phyloP scores from a whole-genome alignment of 768 basidiomycete species.

The Russula brevipes region DNA sequence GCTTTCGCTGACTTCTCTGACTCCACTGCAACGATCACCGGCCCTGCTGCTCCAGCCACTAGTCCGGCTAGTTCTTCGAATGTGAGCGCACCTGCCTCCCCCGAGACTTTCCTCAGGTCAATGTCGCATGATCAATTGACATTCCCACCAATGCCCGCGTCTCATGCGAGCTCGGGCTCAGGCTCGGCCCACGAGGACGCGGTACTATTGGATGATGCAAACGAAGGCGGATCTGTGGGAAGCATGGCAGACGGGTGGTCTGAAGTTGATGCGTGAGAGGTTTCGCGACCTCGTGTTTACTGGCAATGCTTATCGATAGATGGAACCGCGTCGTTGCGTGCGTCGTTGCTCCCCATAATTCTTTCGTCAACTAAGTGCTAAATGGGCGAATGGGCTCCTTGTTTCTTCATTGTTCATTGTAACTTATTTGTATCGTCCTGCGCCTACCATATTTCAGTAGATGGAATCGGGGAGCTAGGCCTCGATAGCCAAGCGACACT shows the following conservation, averaged over 20 bases:
- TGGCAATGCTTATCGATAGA: too few species aligned
- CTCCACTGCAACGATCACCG: constrained; percentile 1
- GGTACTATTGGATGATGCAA: constrained; percentile 7
- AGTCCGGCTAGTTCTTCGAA: not conserved
- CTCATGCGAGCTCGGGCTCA: not conserved
- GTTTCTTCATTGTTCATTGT: too few species aligned
- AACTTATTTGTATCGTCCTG: too few species aligned
- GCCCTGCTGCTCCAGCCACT: not conserved
- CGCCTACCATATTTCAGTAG: too few species aligned
- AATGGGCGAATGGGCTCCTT: too few species aligned
- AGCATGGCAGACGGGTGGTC: constrained; percentile 19
- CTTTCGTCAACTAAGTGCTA: too few species aligned
- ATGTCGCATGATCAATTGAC: constrained; percentile 19
- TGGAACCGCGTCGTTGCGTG: too few species aligned
- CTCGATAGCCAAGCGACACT: too few species aligned
- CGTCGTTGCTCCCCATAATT: too few species aligned
- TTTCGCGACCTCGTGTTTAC: too few species aligned
- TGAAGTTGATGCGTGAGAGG: constrained; percentile 9
- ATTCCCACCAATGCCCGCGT: constrained; percentile 10
- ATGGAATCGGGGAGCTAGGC: too few species aligned
- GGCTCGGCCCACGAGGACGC: constrained; percentile 1
- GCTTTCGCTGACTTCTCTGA: not conserved
- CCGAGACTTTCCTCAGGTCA: constrained; percentile 11
- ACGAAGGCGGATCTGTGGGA: constrained; percentile 6
- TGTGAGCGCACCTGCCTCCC: too few species aligned